A percentile compares a stretch with the other conserved stretches of the same genome.
Conservation (phyloP, 1,284 basidiomycete species). For the Amylostereum chailletii region DNA sequence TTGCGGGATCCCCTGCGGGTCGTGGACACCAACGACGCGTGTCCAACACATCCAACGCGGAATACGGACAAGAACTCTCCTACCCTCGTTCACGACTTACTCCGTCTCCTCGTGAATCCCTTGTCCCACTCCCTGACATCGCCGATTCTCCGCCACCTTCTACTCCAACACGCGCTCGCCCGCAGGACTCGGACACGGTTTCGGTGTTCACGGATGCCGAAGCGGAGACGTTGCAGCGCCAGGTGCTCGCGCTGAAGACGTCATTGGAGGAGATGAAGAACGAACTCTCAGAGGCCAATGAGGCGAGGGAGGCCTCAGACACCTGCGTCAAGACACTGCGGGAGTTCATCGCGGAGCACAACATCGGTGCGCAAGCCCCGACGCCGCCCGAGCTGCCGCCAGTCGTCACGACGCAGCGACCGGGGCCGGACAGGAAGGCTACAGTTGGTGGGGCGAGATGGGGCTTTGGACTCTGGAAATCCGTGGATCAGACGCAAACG, state of each 20-base stretch:
- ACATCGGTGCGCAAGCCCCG: slow-evolving; percentile 34
- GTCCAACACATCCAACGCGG: slow-evolving; percentile 23
- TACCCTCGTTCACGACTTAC: no score
- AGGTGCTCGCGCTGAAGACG: slow-evolving; percentile 47
- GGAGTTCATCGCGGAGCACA: slow-evolving; percentile 77
- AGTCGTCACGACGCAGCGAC: slow-evolving; percentile 6
- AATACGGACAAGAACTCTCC: neutral
- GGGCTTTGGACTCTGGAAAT: slow-evolving; percentile 55
- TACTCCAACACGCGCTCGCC: slow-evolving; percentile 15
- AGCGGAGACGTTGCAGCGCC: slow-evolving; percentile 52
- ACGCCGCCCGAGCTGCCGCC: slow-evolving; percentile 3
- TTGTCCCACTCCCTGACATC: no score
- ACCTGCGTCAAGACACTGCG: slow-evolving; percentile 74
- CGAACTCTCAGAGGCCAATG: slow-evolving; percentile 68
- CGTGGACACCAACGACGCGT: slow-evolving; percentile 55
- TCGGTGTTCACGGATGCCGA: slow-evolving; percentile 12
- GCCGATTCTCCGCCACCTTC: no score
- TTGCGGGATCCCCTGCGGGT: slow-evolving; percentile 42
- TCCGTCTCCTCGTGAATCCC: no score
- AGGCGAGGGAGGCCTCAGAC: slow-evolving; percentile 84
- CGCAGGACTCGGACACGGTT: slow-evolving; percentile 11
- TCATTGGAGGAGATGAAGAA: slow-evolving; percentile 57
- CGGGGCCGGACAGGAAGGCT: neutral
- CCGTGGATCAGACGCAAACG: slow-evolving; percentile 17
- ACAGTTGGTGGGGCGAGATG: slow-evolving; percentile 19